Conservation (phyloP, 345 rosid genomes). For the Pelargonium nanum region DNA sequence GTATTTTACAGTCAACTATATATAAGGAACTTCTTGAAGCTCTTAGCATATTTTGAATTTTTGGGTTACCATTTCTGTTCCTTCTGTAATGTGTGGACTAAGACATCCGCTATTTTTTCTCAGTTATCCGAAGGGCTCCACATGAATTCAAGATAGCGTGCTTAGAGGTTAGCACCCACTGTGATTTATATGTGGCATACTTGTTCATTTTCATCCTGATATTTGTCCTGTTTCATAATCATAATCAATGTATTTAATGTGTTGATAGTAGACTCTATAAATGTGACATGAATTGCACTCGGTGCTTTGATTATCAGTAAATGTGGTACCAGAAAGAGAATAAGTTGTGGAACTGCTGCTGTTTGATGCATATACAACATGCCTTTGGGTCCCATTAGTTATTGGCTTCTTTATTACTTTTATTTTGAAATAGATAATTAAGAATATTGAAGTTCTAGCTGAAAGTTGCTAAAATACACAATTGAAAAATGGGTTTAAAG, state of each 20-base stretch:
- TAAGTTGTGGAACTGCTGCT: too few relatives aligned
- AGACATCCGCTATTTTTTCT: conserved; percentile 3
- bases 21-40: not conserved
- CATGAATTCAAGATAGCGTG: conserved; percentile 99
- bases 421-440: too few relatives aligned
- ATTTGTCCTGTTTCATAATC: not conserved
- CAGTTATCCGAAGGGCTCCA: conserved; percentile 97
- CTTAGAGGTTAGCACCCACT: conserved; percentile 62
- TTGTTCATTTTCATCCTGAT: conserved; percentile 2
- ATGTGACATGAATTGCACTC: too few relatives aligned
- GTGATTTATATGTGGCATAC: conserved; percentile 3
- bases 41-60: not conserved
- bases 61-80: not conserved
- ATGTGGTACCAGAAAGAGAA: too few relatives aligned
- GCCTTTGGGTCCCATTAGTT: too few relatives aligned
- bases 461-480: not conserved
- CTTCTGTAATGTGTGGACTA: conserved; percentile 2
- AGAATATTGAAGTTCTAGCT: not conserved
- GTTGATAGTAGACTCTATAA: too few relatives aligned
- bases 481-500: not conserved
- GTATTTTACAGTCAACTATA: not conserved
- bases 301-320: too few relatives aligned
- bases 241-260: not conserved
- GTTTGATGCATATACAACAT: too few relatives aligned
- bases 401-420: too few relatives aligned